Evolutionary conservation across 2,329 filamentous ascomycete genomes (phyloP).

Genomic region (Colletotrichum shisoi): DNA sequence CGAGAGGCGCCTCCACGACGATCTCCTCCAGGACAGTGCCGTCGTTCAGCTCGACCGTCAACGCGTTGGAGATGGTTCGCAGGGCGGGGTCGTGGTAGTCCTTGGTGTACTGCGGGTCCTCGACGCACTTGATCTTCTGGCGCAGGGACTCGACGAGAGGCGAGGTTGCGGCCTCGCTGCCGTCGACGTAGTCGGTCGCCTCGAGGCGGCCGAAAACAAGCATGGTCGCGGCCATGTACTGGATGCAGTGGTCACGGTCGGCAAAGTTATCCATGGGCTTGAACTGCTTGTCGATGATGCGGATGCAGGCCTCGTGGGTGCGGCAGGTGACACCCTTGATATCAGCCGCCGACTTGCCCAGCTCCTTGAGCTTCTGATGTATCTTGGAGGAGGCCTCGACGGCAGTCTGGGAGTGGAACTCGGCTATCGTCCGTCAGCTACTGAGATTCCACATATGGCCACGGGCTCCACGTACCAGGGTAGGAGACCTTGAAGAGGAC

Average conservation of each 20-base stretch:
- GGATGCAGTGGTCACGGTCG: conserved; percentile 98
- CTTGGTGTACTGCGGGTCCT: conserved; percentile 91
- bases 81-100: conserved; percentile 95
- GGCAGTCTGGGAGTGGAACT: conserved; percentile 98
- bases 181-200: conserved; percentile 92
- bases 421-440: conserved; percentile 59
- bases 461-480: conserved; percentile 68
- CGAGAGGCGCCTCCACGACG: conserved; percentile 90
- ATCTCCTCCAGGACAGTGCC: conserved; percentile 91
- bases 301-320: conserved; percentile 97
- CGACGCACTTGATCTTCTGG: conserved; percentile 93
- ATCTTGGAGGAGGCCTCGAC: conserved; percentile 93
- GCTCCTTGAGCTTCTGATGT: conserved; percentile 78
- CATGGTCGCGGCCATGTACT: conserved; percentile 99
- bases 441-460: background rate
- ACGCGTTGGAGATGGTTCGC: conserved; percentile 95
- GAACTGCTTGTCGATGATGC: conserved; percentile 99
- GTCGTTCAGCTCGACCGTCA: conserved; percentile 94
- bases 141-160: conserved; percentile 89
- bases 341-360: conserved; percentile 91
- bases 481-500: conserved; percentile 99
- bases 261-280: conserved; percentile 99
- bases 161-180: conserved; percentile 88
- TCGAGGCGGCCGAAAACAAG: conserved; percentile 93
- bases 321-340: conserved; percentile 94